These are phyloP conservation scores for Orbilia oligospora DNA, from an alignment of 2,329 filamentous ascomycete species.

Conservation along the genomic window DNA sequence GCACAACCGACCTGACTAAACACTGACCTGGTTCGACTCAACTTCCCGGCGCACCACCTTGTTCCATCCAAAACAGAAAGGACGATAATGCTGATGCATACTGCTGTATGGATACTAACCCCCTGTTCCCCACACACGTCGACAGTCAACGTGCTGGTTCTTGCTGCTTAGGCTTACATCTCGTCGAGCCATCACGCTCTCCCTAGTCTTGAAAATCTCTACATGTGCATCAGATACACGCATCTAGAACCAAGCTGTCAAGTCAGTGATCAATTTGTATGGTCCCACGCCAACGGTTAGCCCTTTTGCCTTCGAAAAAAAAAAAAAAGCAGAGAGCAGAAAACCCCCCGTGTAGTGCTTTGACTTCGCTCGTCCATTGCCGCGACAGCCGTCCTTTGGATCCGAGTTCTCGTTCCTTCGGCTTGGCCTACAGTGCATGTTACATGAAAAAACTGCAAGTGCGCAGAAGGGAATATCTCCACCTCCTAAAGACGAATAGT, in stretches of 20 bases:
- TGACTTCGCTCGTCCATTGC: slow-evolving; percentile 38
- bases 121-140: slow-evolving; percentile 30
- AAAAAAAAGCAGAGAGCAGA: slow-evolving; percentile 13
- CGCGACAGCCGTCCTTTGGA: slow-evolving; percentile 49
- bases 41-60: slow-evolving; percentile 41
- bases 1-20: slow-evolving; percentile 55
- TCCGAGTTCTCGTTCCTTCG: slow-evolving; percentile 20
- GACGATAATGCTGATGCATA: slow-evolving; percentile 41
- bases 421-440: slow-evolving; percentile 48
- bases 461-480: slow-evolving; percentile 47
- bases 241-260: slow-evolving; percentile 47
- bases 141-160: slow-evolving; percentile 13
- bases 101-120: slow-evolving; percentile 30
- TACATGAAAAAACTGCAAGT: slow-evolving; percentile 37
- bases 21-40: slow-evolving; percentile 39
- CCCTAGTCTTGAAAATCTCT: slow-evolving; percentile 29
- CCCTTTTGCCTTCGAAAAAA: slow-evolving; percentile 29
- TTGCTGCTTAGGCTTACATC: slow-evolving; percentile 31
- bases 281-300: slow-evolving; percentile 42
- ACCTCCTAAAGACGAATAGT: slow-evolving; percentile 44
- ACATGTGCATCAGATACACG: slow-evolving; percentile 31
- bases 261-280: slow-evolving; percentile 43
- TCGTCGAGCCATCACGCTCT: slow-evolving; percentile 20
- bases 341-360: slow-evolving; percentile 23
- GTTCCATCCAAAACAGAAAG: slow-evolving; percentile 43